phyloP scores from a whole-genome alignment of 768 basidiomycete genomes.

The Mycena galopus region DNA sequence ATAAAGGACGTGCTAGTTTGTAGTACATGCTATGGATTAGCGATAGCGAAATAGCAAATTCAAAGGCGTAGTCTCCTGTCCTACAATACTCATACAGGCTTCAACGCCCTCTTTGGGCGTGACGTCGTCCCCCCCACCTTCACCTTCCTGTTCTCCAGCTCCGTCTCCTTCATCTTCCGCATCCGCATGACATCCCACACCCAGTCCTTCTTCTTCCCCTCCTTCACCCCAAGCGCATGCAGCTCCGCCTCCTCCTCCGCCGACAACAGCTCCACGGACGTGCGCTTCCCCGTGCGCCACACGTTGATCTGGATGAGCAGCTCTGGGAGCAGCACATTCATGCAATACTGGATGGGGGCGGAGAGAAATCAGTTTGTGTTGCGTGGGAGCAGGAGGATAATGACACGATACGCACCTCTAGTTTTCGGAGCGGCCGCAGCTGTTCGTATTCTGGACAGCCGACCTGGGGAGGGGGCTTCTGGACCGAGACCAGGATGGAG shows the following conservation, averaged over 20 bases:
- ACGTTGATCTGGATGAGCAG: slow-evolving; percentile 79
- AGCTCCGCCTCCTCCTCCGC: slow-evolving; percentile 68
- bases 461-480: slow-evolving; percentile 39
- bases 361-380: background rate
- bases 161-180: slow-evolving; percentile 48
- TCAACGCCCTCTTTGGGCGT: slow-evolving; percentile 6
- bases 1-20: too few species aligned
- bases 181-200: slow-evolving; percentile 72
- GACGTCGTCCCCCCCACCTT: slow-evolving; percentile 24
- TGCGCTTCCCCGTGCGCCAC: slow-evolving; percentile 76
- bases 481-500: slow-evolving; percentile 21
- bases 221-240: slow-evolving; percentile 60
- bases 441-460: slow-evolving; percentile 60
- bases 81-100: background rate
- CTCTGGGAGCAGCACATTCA: slow-evolving; percentile 79
- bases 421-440: slow-evolving; percentile 61
- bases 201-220: slow-evolving; percentile 74
- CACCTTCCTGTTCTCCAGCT: slow-evolving; percentile 33
- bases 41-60: too few species aligned
- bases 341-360: slow-evolving; percentile 73
- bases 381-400: slow-evolving; percentile 9
- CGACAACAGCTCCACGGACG: slow-evolving; percentile 60
- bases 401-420: slow-evolving; percentile 56
- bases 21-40: too few species aligned
- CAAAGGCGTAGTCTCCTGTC: too few species aligned